Conservation (phyloP, 441 rosid species). For the Syzygium malaccense region DNA sequence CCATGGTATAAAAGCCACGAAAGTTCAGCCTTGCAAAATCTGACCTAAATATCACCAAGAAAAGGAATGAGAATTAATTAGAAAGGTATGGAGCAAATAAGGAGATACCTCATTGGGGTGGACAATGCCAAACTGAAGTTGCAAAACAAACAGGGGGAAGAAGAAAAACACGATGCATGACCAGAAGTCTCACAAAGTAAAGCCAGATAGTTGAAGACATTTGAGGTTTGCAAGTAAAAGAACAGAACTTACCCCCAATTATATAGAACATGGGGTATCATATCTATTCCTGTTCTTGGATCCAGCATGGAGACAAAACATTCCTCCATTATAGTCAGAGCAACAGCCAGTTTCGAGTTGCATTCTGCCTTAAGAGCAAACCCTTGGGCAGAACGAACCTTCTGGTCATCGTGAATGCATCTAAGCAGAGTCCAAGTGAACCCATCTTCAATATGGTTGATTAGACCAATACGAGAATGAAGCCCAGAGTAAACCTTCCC, state of each 20-base stretch:
- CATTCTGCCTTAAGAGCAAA: constrained; percentile 87
- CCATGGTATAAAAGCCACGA: constrained; percentile 72
- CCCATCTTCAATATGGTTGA: constrained; percentile 50
- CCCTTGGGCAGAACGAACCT: constrained; percentile 63
- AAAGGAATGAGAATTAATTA: background rate
- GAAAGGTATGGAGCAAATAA: background rate
- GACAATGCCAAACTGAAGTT: background rate
- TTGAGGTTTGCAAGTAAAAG: background rate
- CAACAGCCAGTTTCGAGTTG: constrained; percentile 90
- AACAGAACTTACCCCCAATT: constrained; percentile 70
- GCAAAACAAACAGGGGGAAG: background rate
- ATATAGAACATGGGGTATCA: constrained; percentile 91
- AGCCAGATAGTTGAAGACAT: background rate
- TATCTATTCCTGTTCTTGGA: constrained; percentile 90
- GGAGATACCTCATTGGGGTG: background rate
- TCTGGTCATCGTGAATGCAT: constrained; percentile 85
- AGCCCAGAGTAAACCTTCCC: constrained; percentile 75
- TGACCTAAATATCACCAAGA: constrained; percentile 49
- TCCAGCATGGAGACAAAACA: constrained; percentile 95
- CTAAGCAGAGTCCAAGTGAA: constrained; percentile 82
- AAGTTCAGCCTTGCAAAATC: constrained; percentile 79
- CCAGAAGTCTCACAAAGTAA: background rate
- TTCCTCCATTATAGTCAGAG: constrained; percentile 92
- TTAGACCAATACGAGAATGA: constrained; percentile 65
- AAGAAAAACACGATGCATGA: background rate